phyloP scores from a whole-genome alignment of 2,329 filamentous ascomycete genomes.

The Colletotrichum spinosum region DNA sequence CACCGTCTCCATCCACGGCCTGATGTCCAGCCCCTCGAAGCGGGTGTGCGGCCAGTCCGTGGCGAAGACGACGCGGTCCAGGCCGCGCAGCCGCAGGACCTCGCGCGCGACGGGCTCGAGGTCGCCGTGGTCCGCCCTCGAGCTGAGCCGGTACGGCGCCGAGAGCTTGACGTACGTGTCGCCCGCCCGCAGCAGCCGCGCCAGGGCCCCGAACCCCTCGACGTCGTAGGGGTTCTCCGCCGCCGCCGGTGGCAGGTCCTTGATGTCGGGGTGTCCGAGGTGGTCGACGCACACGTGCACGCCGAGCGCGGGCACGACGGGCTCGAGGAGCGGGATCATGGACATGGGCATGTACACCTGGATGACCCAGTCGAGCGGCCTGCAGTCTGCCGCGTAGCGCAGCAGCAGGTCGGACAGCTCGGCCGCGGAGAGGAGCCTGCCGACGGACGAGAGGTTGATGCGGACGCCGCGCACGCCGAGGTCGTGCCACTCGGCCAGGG shows the following conservation, averaged over 20 bases:
- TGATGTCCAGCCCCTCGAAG: constrained; percentile 67
- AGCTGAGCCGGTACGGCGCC: constrained; percentile 66
- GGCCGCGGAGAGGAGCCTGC: constrained; percentile 50
- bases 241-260: constrained; percentile 19
- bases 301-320: constrained; percentile 59
- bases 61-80: constrained; percentile 64
- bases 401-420: constrained; percentile 57
- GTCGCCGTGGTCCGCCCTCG: constrained; percentile 55
- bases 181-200: constrained; percentile 58
- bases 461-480: constrained; percentile 70
- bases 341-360: constrained; percentile 68
- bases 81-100: constrained; percentile 56
- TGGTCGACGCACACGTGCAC: constrained; percentile 70
- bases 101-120: constrained; percentile 61
- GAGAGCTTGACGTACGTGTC: constrained; percentile 69
- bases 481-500: constrained; percentile 64
- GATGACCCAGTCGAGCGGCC: constrained; percentile 65
- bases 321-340: constrained; percentile 60
- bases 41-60: constrained; percentile 75
- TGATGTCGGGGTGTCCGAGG: constrained; percentile 62
- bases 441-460: constrained; percentile 68
- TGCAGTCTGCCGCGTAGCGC: constrained; percentile 62
- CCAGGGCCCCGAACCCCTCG: constrained; percentile 60
- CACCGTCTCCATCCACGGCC: constrained; percentile 64
- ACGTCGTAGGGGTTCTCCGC: constrained; percentile 55